These are phyloP conservation scores for Psilocybe mexicana DNA, from an alignment of 1,284 basidiomycete species.

Conservation along the genomic window DNA sequence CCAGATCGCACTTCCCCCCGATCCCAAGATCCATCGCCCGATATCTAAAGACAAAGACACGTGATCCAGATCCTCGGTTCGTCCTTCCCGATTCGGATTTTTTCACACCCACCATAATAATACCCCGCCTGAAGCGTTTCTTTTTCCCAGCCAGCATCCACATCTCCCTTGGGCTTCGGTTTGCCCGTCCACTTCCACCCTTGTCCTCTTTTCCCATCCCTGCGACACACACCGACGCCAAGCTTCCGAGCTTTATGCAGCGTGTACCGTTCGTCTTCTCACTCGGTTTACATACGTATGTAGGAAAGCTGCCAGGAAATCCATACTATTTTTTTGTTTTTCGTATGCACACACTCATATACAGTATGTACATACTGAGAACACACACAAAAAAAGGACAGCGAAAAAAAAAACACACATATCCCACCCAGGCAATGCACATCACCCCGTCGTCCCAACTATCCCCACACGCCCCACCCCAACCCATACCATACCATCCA, in stretches of 20 bases:
- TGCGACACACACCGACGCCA: background rate
- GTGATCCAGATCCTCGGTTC: constrained; percentile 28
- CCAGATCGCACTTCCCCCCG: constrained; percentile 10
- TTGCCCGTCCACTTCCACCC: too few species aligned
- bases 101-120: background rate
- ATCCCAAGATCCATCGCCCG: constrained; percentile 21
- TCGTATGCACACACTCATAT: background rate
- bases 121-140: background rate
- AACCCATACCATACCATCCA: background rate
- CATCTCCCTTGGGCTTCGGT: constrained; percentile 10
- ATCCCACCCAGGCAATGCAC: background rate
- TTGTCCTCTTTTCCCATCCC: too few species aligned
- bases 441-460: too few species aligned
- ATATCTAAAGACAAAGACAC: constrained; percentile 24
- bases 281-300: constrained; percentile 1
- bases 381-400: too few species aligned
- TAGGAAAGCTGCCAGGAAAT: background rate
- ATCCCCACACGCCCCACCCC: background rate
- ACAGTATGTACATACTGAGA: background rate
- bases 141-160: constrained; percentile 15
- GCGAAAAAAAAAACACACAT: background rate
- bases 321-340: background rate
- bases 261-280: background rate
- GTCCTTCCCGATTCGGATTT: constrained; percentile 1
- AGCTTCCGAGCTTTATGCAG: constrained; percentile 1